Base-by-base conservation (phyloP, 768 basidiomycete species). In the Pleurotus tuber-regium region DNA sequence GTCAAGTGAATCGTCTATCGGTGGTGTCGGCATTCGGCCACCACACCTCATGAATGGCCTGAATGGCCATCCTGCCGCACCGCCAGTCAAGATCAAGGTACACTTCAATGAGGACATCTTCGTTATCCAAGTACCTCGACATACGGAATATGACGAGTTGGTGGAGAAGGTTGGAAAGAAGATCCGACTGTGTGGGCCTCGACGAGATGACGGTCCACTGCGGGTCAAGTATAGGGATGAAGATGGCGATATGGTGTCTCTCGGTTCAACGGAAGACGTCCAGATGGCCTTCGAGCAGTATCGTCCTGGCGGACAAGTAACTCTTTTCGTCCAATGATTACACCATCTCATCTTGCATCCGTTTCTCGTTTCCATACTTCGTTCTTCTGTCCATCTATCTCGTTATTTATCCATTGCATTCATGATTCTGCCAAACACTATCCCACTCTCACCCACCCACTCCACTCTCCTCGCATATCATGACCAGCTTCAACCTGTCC, bases 21-120 rank as follows among this genome's bases (percentile, higher is more conserved):
- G 75, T 35, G 82, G 79, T 40, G 68, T 81, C 36, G 71, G 73
- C 59, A 75, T 80, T 56, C 82, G 78, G 51, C 72, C 68, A 51
- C 77, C 74, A 59, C 79, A 79, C 80, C 78, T 54, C 82, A 79
- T 62, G 73, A 69, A 59, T 82, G 75, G 62, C 82, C 77, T 36
- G 69, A 67, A 52, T 62, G 39, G 14, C 41, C 51, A 51, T 46
- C 50, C 56, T 63, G 51, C 25, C 64, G 19, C 25, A n/a, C 67
- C 73, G 4, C 79, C 86, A 9, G 86, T 98, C 36, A 92, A 94
- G 64, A 85, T 98, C 63, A 96, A 96, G 70, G 92, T 98, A 48
- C 89, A 91, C 66, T 98, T 89, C 73, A 85, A 92, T 61, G 90
- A 95, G 60, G 94, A 97, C 65, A 89, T 97, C 40, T 98, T 98